Percentiles rank a stretch among this genome's conserved stretches.
Conservation (phyloP, 106 monocot species). For the Dioscorea zingiberensis region DNA sequence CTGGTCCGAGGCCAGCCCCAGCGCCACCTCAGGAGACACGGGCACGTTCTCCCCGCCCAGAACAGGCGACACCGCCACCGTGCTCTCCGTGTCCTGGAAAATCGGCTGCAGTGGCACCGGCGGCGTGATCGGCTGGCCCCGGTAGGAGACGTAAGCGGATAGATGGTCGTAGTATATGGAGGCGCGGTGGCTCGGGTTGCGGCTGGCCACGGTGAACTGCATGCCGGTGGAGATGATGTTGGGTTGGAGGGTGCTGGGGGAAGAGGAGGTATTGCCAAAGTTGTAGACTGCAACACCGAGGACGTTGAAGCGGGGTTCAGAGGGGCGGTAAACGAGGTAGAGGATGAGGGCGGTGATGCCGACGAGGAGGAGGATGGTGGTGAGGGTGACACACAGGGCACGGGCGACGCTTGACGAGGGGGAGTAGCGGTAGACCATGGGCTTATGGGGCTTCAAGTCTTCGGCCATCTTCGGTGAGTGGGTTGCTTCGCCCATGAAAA, state of each 20-base stretch:
- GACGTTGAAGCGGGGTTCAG: conserved; percentile 51
- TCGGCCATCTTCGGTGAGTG: too few relatives aligned
- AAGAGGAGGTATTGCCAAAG: conserved; percentile 28
- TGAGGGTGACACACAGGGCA: too few relatives aligned
- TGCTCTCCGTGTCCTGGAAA: conserved; percentile 31
- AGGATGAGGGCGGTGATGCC: conserved; percentile 33
- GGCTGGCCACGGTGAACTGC: conserved; percentile 60
- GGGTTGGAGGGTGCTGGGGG: conserved; percentile 11
- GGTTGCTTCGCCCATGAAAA: too few relatives aligned
- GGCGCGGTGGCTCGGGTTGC: conserved; percentile 53
- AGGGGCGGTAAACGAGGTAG: conserved; percentile 56
- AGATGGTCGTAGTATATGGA: conserved; percentile 52
- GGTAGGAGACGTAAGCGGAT: conserved; percentile 33
- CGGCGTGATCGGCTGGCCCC: conserved; percentile 54
- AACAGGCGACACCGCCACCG: conserved; percentile 48
- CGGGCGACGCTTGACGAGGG: too few relatives aligned
- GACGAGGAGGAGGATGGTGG: conserved; percentile 10
- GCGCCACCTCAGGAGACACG: conserved; percentile 28
- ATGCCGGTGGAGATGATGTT: conserved; percentile 43
- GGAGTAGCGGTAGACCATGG: too few relatives aligned
- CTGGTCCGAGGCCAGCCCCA: conserved; percentile 38
- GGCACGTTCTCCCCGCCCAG: conserved; percentile 30
- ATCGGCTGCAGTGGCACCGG: conserved; percentile 48
- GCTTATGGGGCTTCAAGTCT: too few relatives aligned
- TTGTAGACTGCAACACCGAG: conserved; percentile 50